Evolutionary conservation across 345 rosid species (phyloP).

Genomic region (Eucalyptus sp.): DNA sequence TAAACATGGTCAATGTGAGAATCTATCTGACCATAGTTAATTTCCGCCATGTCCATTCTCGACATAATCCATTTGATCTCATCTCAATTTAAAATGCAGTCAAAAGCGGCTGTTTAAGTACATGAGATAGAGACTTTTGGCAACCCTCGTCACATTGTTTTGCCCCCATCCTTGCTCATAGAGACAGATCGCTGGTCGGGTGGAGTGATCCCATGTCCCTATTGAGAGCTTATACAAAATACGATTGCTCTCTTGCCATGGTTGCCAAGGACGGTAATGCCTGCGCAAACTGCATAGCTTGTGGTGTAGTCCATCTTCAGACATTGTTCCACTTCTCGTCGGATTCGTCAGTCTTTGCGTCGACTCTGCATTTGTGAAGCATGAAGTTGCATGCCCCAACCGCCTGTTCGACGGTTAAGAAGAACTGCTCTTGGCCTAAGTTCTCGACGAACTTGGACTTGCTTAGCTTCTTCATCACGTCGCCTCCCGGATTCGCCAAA

Average conservation of each 20-base stretch:
- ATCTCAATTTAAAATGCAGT: neutral
- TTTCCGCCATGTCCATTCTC: neutral
- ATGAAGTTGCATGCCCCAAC: constrained; percentile 68
- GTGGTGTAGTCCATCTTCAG: neutral
- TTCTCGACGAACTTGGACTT: constrained; percentile 52
- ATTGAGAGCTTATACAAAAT: neutral
- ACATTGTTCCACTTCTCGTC: neutral
- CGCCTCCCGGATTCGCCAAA: constrained; percentile 84
- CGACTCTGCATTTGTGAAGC: constrained; percentile 46
- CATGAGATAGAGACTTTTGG: neutral
- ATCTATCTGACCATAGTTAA: neutral
- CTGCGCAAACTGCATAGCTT: neutral
- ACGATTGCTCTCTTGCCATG: neutral
- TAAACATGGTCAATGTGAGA: neutral
- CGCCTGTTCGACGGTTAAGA: constrained; percentile 79
- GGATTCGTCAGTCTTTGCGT: constrained; percentile 2
- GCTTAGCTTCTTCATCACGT: constrained; percentile 82
- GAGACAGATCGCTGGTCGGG: neutral
- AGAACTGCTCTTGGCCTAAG: constrained; percentile 74
- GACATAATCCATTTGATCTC: neutral
- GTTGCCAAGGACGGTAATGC: neutral
- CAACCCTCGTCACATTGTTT: neutral
- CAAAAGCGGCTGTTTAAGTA: neutral
- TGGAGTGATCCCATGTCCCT: neutral
- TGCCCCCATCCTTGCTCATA: neutral